phyloP scores from a whole-genome alignment of 352 stramenopile genomes.

The Phytophthora nicotianae region DNA sequence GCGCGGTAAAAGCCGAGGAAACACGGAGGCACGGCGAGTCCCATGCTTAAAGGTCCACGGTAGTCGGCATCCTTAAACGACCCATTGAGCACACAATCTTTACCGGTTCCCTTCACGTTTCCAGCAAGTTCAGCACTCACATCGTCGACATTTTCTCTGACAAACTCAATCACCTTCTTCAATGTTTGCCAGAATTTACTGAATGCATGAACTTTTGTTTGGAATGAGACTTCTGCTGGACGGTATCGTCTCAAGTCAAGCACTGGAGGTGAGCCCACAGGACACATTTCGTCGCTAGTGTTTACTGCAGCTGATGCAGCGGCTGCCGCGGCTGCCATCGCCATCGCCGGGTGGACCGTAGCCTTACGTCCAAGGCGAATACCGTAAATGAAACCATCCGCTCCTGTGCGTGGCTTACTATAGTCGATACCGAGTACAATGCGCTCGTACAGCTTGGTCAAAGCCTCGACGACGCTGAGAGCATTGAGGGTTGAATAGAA shows the following conservation, averaged over 20 bases:
- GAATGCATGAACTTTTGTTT: conserved; percentile 54
- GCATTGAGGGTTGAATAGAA: conserved; percentile 67
- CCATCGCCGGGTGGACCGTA: conserved; percentile 40
- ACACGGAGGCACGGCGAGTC: conserved; percentile 49
- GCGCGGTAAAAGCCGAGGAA: conserved; percentile 64
- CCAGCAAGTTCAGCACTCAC: conserved; percentile 58
- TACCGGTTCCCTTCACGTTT: conserved; percentile 50
- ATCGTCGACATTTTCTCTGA: conserved; percentile 63
- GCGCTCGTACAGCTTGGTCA: conserved; percentile 69
- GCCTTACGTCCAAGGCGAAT: conserved; percentile 76
- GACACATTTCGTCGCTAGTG: conserved; percentile 17
- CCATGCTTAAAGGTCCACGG: conserved; percentile 54
- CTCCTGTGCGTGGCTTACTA: conserved; percentile 51
- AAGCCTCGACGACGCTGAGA: conserved; percentile 59
- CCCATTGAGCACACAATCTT: conserved; percentile 58
- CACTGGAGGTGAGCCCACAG: conserved; percentile 30
- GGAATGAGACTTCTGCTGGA: conserved; percentile 51
- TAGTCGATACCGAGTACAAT: conserved; percentile 69
- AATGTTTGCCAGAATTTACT: conserved; percentile 63
- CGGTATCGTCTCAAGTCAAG: conserved; percentile 52
- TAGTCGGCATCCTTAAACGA: conserved; percentile 72
- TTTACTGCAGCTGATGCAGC: conserved; percentile 33
- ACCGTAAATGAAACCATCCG: conserved; percentile 65
- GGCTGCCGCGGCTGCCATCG: conserved; percentile 25
- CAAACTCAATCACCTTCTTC: conserved; percentile 55